These are phyloP conservation scores for Neonectria neomacrospora DNA, from an alignment of 2,329 filamentous ascomycete species.

Conservation along the genomic window DNA sequence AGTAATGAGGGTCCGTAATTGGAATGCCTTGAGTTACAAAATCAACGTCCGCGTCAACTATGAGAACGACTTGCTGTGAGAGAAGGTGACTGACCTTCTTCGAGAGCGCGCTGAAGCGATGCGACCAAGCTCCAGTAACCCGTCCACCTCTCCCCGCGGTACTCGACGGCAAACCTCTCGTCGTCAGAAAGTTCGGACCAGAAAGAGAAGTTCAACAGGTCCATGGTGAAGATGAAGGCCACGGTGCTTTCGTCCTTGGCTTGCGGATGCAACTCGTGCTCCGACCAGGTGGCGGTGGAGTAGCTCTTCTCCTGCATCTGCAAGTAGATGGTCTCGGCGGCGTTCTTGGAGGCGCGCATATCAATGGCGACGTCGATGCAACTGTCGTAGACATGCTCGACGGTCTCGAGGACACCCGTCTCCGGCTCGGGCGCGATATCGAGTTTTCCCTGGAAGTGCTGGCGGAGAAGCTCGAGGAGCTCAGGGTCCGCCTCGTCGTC, in stretches of 20 bases:
- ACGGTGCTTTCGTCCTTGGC: slow-evolving; percentile 81
- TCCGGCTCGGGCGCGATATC: slow-evolving; percentile 70
- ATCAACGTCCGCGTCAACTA: slow-evolving; percentile 15
- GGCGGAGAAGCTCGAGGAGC: slow-evolving; percentile 84
- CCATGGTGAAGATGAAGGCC: slow-evolving; percentile 97
- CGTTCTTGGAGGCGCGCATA: slow-evolving; percentile 82
- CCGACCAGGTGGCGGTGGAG: slow-evolving; percentile 85
- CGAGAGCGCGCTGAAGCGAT: slow-evolving; percentile 83
- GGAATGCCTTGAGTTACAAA: slow-evolving; percentile 70
- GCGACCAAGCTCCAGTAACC: slow-evolving; percentile 97
- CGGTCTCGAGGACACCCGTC: slow-evolving; percentile 83
- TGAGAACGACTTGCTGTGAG: slow-evolving; percentile 1
- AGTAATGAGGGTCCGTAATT: slow-evolving; percentile 89
- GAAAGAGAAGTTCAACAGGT: slow-evolving; percentile 95
- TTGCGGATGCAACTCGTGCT: slow-evolving; percentile 91
- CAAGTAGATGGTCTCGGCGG: slow-evolving; percentile 80
- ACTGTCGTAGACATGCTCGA: slow-evolving; percentile 90
- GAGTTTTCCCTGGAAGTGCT: slow-evolving; percentile 75
- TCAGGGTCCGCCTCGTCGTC: slow-evolving; percentile 93
- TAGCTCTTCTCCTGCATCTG: slow-evolving; percentile 88
- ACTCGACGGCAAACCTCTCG: slow-evolving; percentile 84
- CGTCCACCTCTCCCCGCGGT: slow-evolving; percentile 84
- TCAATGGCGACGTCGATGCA: slow-evolving; percentile 92
- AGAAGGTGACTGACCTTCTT: slow-evolving; percentile 70
- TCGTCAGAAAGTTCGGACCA: slow-evolving; percentile 81